Evolutionary conservation across 768 basidiomycete genomes (phyloP).

Genomic region (Pisolithus sp.): DNA sequence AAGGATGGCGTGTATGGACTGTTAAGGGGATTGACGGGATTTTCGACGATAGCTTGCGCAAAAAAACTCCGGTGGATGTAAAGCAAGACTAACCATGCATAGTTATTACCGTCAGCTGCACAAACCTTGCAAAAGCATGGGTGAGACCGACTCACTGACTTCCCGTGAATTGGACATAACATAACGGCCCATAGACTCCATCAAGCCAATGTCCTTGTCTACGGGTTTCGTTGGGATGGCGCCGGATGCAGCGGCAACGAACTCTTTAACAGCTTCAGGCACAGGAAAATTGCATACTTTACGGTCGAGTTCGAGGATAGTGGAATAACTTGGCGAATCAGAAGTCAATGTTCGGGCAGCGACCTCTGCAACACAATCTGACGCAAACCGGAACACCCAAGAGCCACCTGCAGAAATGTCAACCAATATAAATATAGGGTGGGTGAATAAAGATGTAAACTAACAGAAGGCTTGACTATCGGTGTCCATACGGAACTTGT

Average conservation of each 20-base stretch:
- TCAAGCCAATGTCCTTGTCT: conserved; percentile 10
- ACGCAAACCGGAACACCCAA: conserved; percentile 61
- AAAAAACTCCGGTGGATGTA: conserved; percentile 66
- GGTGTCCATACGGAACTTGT: conserved; percentile 15
- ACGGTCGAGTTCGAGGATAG: conserved; percentile 63
- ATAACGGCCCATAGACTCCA: conserved; percentile 33
- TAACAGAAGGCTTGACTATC: conserved; percentile 16
- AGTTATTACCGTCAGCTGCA: neutral
- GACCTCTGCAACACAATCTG: conserved; percentile 61
- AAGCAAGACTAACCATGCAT: conserved; percentile 39
- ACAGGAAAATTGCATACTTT: conserved; percentile 63
- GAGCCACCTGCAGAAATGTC: conserved; percentile 39
- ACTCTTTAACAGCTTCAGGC: conserved; percentile 38
- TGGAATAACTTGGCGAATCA: conserved; percentile 56
- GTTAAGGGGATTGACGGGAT: conserved; percentile 59
- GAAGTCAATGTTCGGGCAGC: conserved; percentile 55
- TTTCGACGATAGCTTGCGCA: conserved; percentile 64
- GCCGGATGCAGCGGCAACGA: conserved; percentile 29
- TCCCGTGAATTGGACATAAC: conserved; percentile 32
- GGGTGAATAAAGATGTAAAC: conserved; percentile 9
- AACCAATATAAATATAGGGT: neutral
- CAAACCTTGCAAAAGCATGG: neutral
- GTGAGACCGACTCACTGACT: conserved; percentile 25
- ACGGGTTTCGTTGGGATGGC: conserved; percentile 8
- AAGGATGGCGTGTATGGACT: conserved; percentile 61